phyloP scores from a whole-genome alignment of 768 basidiomycete genomes.

The Rhizopogon salebrosus region DNA sequence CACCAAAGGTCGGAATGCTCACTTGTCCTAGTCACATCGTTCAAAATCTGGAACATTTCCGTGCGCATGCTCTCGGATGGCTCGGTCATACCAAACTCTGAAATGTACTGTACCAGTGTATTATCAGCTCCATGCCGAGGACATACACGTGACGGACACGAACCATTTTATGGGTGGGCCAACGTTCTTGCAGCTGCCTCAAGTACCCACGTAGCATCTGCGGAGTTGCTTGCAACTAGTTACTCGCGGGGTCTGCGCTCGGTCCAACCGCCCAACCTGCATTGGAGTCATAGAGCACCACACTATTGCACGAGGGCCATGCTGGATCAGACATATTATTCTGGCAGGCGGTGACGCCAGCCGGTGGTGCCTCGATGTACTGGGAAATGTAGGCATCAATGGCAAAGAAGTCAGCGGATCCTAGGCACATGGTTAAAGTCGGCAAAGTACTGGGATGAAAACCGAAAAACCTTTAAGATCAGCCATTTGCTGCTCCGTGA shows the following conservation, averaged over 20 bases:
- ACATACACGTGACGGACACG: conserved; percentile 5
- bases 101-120: conserved; percentile 30
- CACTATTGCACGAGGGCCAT: conserved; percentile 47
- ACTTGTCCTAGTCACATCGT: conserved; percentile 42
- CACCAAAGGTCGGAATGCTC: background rate
- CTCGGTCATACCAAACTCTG: conserved; percentile 50
- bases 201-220: conserved; percentile 32
- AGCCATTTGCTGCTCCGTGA: conserved; percentile 41
- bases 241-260: conserved; percentile 36
- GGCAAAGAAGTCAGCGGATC: conserved; percentile 49
- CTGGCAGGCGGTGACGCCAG: conserved; percentile 41
- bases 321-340: conserved; percentile 38
- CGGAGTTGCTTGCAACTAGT: conserved; percentile 42
- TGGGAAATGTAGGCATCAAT: conserved; percentile 43
- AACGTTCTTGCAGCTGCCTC: conserved; percentile 31
- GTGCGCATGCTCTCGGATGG: conserved; percentile 40
- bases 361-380: conserved; percentile 36
- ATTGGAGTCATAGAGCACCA: conserved; percentile 36
- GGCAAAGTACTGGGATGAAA: background rate
- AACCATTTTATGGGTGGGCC: conserved; percentile 44
- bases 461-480: conserved; percentile 32
- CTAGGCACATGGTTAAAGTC: conserved; percentile 15
- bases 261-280: conserved; percentile 45
- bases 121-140: background rate
- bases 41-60: conserved; percentile 38